A percentile compares a stretch with the other conserved stretches of the same genome.
These are phyloP conservation scores for Dactylis glomerata DNA, from an alignment of 176 grass and related monocot species.

Conservation along the genomic window DNA sequence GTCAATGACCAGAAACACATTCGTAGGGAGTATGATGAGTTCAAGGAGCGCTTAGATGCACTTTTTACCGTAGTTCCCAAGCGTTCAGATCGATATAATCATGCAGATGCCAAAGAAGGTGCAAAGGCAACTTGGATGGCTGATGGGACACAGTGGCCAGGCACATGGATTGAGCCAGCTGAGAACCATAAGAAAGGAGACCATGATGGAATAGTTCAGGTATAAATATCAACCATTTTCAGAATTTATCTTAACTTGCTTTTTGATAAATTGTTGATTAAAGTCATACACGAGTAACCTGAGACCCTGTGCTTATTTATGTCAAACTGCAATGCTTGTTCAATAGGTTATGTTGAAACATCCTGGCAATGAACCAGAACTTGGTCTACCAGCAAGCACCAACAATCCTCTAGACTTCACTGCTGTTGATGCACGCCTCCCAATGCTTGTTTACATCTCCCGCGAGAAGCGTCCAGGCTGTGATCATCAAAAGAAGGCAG, in stretches of 20 bases:
- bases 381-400: constrained; percentile 27
- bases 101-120: constrained; percentile 26
- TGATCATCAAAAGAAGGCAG: constrained; percentile 56
- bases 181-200: constrained; percentile 45
- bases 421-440: constrained; percentile 34
- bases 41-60: constrained; percentile 29
- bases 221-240: neutral
- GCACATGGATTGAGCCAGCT: constrained; percentile 46
- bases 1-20: constrained; percentile 15
- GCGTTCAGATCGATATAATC: constrained; percentile 19
- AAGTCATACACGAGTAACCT: neutral
- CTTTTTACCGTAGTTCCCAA: constrained; percentile 36
- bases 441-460: constrained; percentile 55
- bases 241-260: neutral
- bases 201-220: constrained; percentile 44
- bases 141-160: constrained; percentile 50
- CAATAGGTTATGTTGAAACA: constrained; percentile 43
- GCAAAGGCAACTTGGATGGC: constrained; percentile 47
- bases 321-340: neutral
- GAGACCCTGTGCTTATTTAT: constrained; percentile 9
- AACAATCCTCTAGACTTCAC: constrained; percentile 42
- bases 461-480: constrained; percentile 36
- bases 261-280: neutral
- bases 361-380: constrained; percentile 21
- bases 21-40: constrained; percentile 42